Evolutionary conservation across 441 rosid genomes (phyloP).

Genomic region (Kokia cookei): DNA sequence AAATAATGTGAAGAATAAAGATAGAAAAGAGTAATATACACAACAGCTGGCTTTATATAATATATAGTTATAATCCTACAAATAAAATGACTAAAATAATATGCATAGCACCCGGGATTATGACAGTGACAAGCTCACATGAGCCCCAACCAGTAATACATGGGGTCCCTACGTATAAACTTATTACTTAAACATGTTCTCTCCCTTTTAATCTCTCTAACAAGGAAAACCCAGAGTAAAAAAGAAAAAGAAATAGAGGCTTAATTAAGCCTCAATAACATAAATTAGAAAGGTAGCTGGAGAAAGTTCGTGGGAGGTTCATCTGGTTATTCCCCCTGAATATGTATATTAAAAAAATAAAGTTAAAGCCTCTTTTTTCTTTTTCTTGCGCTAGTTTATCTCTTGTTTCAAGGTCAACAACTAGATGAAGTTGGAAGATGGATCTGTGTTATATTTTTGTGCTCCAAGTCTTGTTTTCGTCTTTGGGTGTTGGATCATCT

Average conservation of each 20-base stretch:
- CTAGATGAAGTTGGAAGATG: conserved; percentile 1
- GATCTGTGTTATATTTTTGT: background rate
- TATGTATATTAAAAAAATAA: background rate
- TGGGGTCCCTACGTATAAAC: conserved; percentile 11
- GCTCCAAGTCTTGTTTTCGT: background rate
- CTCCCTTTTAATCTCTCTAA: background rate
- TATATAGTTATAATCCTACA: too few species aligned
- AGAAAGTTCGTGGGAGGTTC: conserved; percentile 23
- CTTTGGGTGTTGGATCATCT: background rate
- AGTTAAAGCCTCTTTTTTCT: background rate
- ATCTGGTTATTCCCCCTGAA: background rate
- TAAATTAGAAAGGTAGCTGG: background rate
- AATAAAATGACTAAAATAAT: background rate
- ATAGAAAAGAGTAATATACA: too few species aligned
- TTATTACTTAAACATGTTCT: too few species aligned
- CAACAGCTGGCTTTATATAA: too few species aligned
- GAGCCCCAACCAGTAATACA: conserved; percentile 37
- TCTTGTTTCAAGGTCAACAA: conserved; percentile 21
- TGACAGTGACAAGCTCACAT: conserved; percentile 44
- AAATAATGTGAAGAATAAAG: too few species aligned
- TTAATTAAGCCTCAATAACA: too few species aligned
- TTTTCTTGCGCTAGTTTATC: background rate
- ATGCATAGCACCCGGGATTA: conserved; percentile 24
- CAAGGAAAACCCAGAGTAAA: too few species aligned
- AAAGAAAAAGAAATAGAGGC: background rate